These are phyloP conservation scores for Diddensiella transvaalensis DNA, from an alignment of 805 yeast species.

Conservation along the genomic window DNA sequence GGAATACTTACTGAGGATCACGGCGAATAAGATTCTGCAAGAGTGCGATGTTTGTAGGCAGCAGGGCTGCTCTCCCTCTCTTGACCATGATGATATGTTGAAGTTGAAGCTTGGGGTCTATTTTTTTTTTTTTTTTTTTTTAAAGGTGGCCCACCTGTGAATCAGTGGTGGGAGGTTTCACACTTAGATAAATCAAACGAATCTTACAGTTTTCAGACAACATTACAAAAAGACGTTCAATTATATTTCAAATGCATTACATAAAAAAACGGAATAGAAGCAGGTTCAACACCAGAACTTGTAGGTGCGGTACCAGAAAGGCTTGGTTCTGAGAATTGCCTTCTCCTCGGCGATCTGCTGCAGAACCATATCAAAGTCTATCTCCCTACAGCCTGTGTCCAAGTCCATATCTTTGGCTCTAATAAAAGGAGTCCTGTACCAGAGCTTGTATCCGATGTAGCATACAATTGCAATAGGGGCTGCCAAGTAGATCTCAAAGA, in stretches of 20 bases:
- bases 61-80: constrained; percentile 84
- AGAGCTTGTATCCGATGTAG: constrained; percentile 52
- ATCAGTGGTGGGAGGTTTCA: too few species aligned
- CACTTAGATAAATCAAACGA: too few species aligned
- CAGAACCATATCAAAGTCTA: constrained; percentile 52
- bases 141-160: too few species aligned
- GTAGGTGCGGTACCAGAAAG: constrained; percentile 48
- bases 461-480: constrained; percentile 40
- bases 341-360: constrained; percentile 59
- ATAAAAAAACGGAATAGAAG: too few species aligned
- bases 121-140: constrained; percentile 1
- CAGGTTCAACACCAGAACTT: constrained; percentile 50
- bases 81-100: constrained; percentile 59
- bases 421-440: constrained; percentile 40
- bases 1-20: constrained; percentile 80
- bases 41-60: constrained; percentile 88
- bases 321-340: constrained; percentile 45
- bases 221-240: too few species aligned
- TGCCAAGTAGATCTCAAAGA: constrained; percentile 56
- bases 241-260: too few species aligned
- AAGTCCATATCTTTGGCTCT: constrained; percentile 51
- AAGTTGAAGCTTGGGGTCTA: not conserved
- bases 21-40: constrained; percentile 89
- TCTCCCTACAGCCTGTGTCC: constrained; percentile 60
- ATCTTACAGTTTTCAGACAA: too few species aligned